Evolutionary conservation across 805 yeast genomes (phyloP).

Genomic region (Ogataea parapolymorpha): DNA sequence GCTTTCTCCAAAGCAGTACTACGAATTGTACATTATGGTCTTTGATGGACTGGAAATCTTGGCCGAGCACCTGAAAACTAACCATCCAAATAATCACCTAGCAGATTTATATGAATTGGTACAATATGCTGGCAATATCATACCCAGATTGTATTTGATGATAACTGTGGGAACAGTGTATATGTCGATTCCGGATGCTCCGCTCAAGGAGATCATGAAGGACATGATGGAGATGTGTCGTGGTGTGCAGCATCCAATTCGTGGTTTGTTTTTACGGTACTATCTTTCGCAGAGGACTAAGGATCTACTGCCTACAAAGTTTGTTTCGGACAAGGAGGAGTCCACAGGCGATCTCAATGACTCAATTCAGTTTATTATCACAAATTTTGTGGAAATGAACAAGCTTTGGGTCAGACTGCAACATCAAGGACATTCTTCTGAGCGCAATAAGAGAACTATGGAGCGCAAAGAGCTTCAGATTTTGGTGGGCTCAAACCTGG

Average conservation of each 20-base stretch:
- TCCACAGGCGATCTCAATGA: slow-evolving; percentile 47
- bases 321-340: slow-evolving; percentile 18
- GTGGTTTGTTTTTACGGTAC: slow-evolving; percentile 88
- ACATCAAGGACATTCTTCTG: slow-evolving; percentile 90
- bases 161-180: slow-evolving; percentile 91
- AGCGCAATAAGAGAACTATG: slow-evolving; percentile 63
- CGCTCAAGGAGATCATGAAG: slow-evolving; percentile 80
- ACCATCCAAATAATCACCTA: slow-evolving; percentile 67
- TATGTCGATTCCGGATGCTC: slow-evolving; percentile 73
- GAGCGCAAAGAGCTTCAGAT: slow-evolving; percentile 90
- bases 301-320: slow-evolving; percentile 48
- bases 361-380: slow-evolving; percentile 72
- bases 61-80: slow-evolving; percentile 59
- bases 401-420: slow-evolving; percentile 96
- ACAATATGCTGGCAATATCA: slow-evolving; percentile 90
- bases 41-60: slow-evolving; percentile 78
- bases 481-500: slow-evolving; percentile 88
- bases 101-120: slow-evolving; percentile 92
- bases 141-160: slow-evolving; percentile 92
- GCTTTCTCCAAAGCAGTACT: slow-evolving; percentile 86
- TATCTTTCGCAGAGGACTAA: slow-evolving; percentile 83
- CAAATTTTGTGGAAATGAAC: slow-evolving; percentile 95
- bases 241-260: slow-evolving; percentile 92
- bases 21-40: slow-evolving; percentile 80
- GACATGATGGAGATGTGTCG: slow-evolving; percentile 98